Conservation (phyloP, 1,284 basidiomycete species). For the Ganoderma boninense region DNA sequence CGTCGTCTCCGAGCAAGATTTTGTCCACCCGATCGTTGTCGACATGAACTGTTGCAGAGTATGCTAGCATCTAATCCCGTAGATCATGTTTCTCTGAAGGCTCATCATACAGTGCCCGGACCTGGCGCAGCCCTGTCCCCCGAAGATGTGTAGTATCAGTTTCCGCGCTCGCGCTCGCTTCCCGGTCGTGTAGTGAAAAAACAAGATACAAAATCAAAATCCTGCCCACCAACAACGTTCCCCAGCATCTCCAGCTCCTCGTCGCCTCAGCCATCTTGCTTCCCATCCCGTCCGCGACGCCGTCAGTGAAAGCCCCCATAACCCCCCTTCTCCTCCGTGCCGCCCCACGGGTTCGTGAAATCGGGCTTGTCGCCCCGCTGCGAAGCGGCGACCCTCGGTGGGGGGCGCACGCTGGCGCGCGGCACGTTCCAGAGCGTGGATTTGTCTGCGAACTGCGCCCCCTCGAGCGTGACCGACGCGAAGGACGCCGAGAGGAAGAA, state of each 20-base stretch:
- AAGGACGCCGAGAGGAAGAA: conserved; percentile 5
- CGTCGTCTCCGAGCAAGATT: too few relatives aligned
- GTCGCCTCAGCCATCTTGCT: too few relatives aligned
- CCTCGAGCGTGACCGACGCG: conserved; percentile 4
- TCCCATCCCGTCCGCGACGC: not conserved
- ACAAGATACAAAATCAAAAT: not conserved
- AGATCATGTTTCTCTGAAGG: too few relatives aligned
- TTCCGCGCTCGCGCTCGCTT: not conserved
- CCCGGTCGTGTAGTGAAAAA: not conserved
- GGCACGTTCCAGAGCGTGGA: conserved; percentile 17
- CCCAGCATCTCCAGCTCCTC: not conserved
- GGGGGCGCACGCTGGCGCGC: not conserved
- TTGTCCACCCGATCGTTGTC: too few relatives aligned
- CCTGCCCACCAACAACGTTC: not conserved
- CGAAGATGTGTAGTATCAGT: too few relatives aligned
- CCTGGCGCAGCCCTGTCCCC: too few relatives aligned
- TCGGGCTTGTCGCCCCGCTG: not conserved
- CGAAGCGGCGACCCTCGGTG: not conserved
- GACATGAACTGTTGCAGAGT: too few relatives aligned
- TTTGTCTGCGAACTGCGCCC: conserved; percentile 5
- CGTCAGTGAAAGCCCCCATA: not conserved
- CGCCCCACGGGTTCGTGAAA: conserved; percentile 2
- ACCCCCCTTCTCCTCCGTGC: not conserved
- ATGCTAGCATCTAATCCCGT: too few relatives aligned
- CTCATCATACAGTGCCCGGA: too few relatives aligned